Percentiles rank a stretch among this genome's conserved stretches.
Conservation (phyloP, 1,284 basidiomycete species). For the Pisolithus thermaeus region DNA sequence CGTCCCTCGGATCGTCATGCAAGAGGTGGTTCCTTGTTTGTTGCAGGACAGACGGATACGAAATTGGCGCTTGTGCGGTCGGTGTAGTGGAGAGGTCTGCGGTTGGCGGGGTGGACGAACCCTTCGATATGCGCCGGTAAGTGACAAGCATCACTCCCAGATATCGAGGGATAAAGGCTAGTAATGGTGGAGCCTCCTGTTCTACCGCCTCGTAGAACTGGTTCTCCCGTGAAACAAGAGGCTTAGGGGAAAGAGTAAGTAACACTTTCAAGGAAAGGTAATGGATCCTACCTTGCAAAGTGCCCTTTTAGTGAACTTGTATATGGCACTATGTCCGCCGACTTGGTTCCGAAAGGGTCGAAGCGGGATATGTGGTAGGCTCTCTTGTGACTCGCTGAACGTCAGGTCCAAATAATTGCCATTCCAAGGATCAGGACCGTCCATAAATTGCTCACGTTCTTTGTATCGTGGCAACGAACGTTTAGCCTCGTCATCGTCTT, state of each 20-base stretch:
- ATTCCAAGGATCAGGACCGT: constrained; percentile 26
- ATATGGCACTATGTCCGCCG: constrained; percentile 95
- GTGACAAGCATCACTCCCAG: constrained; percentile 98
- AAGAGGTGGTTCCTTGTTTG: constrained; percentile 33
- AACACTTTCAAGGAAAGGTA: constrained; percentile 7
- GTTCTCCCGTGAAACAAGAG: constrained; percentile 94
- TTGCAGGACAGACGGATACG: constrained; percentile 27
- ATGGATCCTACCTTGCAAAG: constrained; percentile 84
- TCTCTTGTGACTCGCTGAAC: constrained; percentile 45
- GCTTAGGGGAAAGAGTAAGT: constrained; percentile 44
- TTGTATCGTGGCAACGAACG: constrained; percentile 6
- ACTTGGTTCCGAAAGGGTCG: constrained; percentile 98
- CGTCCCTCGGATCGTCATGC: constrained; percentile 1
- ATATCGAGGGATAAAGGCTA: constrained; percentile 94
- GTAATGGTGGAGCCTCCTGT: constrained; percentile 82
- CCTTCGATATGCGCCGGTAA: constrained; percentile 74
- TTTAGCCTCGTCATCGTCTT: constrained; percentile 7
- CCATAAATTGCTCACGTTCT: constrained; percentile 15
- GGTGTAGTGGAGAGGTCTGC: constrained; percentile 9
- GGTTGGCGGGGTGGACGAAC: constrained; percentile 22
- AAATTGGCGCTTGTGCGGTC: constrained; percentile 12
- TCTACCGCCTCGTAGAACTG: constrained; percentile 98
- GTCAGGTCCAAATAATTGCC: constrained; percentile 38
- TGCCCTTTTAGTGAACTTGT: constrained; percentile 96
- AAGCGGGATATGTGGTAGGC: constrained; percentile 86